Evolutionary conservation across 176 grass and related monocot genomes (phyloP), one percentile per base, ranked within the genome.

Genomic region (Aegilops umbellulata): DNA sequence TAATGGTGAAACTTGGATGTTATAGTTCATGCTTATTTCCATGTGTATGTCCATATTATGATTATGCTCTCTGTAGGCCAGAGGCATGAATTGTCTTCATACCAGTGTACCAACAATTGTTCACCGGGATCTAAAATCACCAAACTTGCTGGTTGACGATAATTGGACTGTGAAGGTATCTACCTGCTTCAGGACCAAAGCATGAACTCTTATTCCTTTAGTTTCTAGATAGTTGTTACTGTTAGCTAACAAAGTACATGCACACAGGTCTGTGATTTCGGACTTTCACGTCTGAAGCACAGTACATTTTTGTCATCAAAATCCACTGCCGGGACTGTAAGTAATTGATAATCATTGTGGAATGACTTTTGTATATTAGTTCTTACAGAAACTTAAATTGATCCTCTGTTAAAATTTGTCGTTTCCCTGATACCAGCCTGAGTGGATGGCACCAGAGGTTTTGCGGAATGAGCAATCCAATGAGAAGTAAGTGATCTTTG

Each of bases 381-480:
- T 79, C 16, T 80, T 63, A 9, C 58, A 24, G 58, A 64, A 82
- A 67, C 25, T 34, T 53, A 39, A 66, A 60, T n/a, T 36, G n/a
- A 23, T 47, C 23, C 13, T 57, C 8, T 81, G 16, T 73, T 64
- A 68, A 55, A 29, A 51, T 92, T 78, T 86, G 8, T 71, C 7
- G 10, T 91, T 91, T n/a, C 47, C 20, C 27, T 73, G 64, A 19
- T 87, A 84, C 49, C 83, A 95, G 95, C 93, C 93, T 44, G 95
- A 97, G 77, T 97, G 95, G 95, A 97, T 97, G 95, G 95, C 95
- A 68, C 95, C 95, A 2, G 95, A 98, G 58, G 95, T 98, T 46
- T 85, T 98, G 77, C 83, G 93, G n/a, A 95, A 98, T 74, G 95
- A 98, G 69, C 93, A 88, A 64, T 95, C 95, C 29, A 93, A 95